phyloP scores from a whole-genome alignment of 768 basidiomycete species.

The Neoboletus subvelutipes region DNA sequence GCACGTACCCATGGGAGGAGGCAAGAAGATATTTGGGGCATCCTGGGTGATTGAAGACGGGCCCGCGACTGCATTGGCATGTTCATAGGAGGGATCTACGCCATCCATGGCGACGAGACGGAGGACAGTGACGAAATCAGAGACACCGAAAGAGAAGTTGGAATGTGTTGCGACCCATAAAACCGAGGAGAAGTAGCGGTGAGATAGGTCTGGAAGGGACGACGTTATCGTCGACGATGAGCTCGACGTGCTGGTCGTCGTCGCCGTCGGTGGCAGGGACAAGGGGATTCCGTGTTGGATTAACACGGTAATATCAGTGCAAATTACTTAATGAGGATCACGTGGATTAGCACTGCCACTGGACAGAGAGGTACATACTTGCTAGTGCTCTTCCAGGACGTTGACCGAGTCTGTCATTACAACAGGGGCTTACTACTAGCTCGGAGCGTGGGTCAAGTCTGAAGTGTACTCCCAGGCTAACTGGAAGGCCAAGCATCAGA shows the following conservation, averaged over 20 bases:
- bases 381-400: no score
- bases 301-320: constrained; percentile 27
- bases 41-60: constrained; percentile 45
- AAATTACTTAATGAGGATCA: constrained; percentile 34
- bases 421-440: no score
- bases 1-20: constrained; percentile 33
- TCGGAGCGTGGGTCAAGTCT: no score
- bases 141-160: constrained; percentile 16
- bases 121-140: constrained; percentile 25
- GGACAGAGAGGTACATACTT: not conserved
- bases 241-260: constrained; percentile 28
- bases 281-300: constrained; percentile 37
- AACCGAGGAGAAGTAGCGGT: constrained; percentile 1
- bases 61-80: constrained; percentile 60
- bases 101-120: constrained; percentile 31
- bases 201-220: not conserved
- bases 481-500: not conserved
- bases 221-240: constrained; percentile 33
- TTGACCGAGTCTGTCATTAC: no score
- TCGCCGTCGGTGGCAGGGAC: constrained; percentile 37
- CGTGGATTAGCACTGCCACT: constrained; percentile 23
- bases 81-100: constrained; percentile 26
- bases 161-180: constrained; percentile 18
- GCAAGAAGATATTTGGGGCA: constrained; percentile 26
- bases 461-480: no score